phyloP scores from a whole-genome alignment of 768 basidiomycete genomes.

The Russula emetica region DNA sequence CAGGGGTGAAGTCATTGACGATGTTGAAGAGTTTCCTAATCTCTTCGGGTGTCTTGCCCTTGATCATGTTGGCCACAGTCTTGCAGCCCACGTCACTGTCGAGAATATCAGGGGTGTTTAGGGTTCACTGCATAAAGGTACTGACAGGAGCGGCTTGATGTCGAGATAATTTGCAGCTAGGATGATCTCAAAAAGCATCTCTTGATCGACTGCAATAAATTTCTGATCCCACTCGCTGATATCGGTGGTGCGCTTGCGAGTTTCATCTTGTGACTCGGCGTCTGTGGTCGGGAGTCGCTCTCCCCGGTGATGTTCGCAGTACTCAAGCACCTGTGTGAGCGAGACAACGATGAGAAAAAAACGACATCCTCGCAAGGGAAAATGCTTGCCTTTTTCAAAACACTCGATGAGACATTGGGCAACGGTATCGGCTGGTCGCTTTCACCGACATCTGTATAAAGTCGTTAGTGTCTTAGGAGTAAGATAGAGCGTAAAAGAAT shows the following conservation, averaged over 20 bases:
- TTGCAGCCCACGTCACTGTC: slow-evolving; percentile 93
- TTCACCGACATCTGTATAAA: slow-evolving; percentile 78
- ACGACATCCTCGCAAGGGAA: not conserved
- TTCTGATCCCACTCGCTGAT: slow-evolving; percentile 99
- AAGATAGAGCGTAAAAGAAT: slow-evolving; percentile 11
- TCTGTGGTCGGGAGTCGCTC: slow-evolving; percentile 92
- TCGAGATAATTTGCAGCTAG: slow-evolving; percentile 99
- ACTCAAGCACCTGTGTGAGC: slow-evolving; percentile 81
- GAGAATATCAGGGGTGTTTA: slow-evolving; percentile 16
- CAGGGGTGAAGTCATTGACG: slow-evolving; percentile 96
- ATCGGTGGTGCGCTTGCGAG: slow-evolving; percentile 95
- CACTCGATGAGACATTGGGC: slow-evolving; percentile 89
- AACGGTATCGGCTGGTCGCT: slow-evolving; percentile 91
- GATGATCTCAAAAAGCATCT: slow-evolving; percentile 99
- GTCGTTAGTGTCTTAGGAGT: slow-evolving; percentile 13
- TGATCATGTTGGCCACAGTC: slow-evolving; percentile 99
- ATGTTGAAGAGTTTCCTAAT: slow-evolving; percentile 98
- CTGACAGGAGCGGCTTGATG: slow-evolving; percentile 93
- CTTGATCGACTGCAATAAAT: slow-evolving; percentile 97
- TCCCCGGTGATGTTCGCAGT: slow-evolving; percentile 97
- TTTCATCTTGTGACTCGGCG: slow-evolving; percentile 82
- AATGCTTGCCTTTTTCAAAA: slow-evolving; percentile 77
- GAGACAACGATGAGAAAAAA: slow-evolving; percentile 4
- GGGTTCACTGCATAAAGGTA: not conserved
- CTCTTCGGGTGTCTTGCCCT: slow-evolving; percentile 99